phyloP scores from a whole-genome alignment of 2,329 filamentous ascomycete genomes.

The Arthrinium puccinioides region DNA sequence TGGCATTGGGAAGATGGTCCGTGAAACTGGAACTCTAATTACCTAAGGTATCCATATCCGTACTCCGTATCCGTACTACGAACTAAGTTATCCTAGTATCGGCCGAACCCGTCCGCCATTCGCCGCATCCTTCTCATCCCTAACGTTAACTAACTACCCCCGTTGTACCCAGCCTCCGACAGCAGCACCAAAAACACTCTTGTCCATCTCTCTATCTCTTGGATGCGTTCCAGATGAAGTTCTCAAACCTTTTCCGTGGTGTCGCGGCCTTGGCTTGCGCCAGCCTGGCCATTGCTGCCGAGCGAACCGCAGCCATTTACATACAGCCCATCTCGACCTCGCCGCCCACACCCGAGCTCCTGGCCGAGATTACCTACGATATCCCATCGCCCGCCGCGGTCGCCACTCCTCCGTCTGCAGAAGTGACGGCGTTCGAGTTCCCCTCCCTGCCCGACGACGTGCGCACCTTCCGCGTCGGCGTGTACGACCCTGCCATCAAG shows the following conservation, averaged over 20 bases:
- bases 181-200: neutral
- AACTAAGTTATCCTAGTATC: too few relatives aligned
- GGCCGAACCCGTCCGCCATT: too few relatives aligned
- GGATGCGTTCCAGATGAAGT: conserved; percentile 30
- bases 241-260: conserved; percentile 30
- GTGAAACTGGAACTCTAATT: too few relatives aligned
- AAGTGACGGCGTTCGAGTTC: conserved; percentile 47
- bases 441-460: conserved; percentile 41
- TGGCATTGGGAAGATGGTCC: too few relatives aligned
- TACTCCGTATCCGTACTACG: too few relatives aligned
- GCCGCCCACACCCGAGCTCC: conserved; percentile 28
- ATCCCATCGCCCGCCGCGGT: conserved; percentile 31
- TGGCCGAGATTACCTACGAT: conserved; percentile 53
- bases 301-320: conserved; percentile 43
- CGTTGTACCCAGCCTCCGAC: neutral
- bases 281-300: conserved; percentile 27
- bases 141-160: neutral
- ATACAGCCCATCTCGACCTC: conserved; percentile 40
- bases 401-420: conserved; percentile 5
- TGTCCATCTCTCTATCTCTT: neutral
- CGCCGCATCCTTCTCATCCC: too few relatives aligned
- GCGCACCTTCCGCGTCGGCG: conserved; percentile 48
- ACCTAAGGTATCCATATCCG: too few relatives aligned
- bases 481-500: conserved; percentile 40
- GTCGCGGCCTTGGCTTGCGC: conserved; percentile 31